Conservation (phyloP, 2,329 filamentous ascomycete genomes). For the Ploettnerulaceae sp. region DNA sequence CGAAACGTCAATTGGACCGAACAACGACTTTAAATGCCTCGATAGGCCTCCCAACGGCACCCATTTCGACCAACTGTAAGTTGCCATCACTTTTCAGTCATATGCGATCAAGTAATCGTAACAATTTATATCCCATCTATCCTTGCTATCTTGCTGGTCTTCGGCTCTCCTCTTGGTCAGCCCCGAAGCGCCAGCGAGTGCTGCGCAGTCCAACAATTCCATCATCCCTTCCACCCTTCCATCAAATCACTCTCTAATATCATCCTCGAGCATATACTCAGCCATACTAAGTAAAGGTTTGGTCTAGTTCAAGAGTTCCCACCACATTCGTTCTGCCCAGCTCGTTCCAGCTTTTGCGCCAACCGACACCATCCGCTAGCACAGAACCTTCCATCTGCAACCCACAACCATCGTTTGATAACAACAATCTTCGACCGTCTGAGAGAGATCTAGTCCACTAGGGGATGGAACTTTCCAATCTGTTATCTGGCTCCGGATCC, state of each 20-base stretch:
- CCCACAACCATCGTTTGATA: conserved; percentile 17
- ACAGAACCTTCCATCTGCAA: conserved; percentile 14
- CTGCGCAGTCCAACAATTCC: conserved; percentile 26
- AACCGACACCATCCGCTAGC: conserved; percentile 16
- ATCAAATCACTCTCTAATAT: conserved; percentile 25
- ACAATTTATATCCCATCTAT: conserved; percentile 12
- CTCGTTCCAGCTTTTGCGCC: conserved; percentile 30
- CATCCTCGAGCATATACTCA: conserved; percentile 18
- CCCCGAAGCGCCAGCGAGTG: conserved; percentile 24
- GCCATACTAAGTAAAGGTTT: conserved; percentile 21
- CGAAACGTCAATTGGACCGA: conserved; percentile 26
- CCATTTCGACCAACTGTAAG: conserved; percentile 32
- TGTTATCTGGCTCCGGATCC: conserved; percentile 22
- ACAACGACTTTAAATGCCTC: conserved; percentile 32
- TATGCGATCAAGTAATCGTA: conserved; percentile 33
- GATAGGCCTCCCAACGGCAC: conserved; percentile 33
- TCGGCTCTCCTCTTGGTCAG: conserved; percentile 21
- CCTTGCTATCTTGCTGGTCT: conserved; percentile 16
- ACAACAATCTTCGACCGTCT: conserved; percentile 14
- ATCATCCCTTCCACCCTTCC: conserved; percentile 25
- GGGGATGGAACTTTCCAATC: conserved; percentile 25
- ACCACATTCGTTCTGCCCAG: conserved; percentile 24
- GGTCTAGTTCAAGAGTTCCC: conserved; percentile 19
- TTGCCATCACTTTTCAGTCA: conserved; percentile 23
- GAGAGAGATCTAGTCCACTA: conserved; percentile 6